phyloP scores from a whole-genome alignment of 2,329 filamentous ascomycete species.

The Orbilia ellipsospora region DNA sequence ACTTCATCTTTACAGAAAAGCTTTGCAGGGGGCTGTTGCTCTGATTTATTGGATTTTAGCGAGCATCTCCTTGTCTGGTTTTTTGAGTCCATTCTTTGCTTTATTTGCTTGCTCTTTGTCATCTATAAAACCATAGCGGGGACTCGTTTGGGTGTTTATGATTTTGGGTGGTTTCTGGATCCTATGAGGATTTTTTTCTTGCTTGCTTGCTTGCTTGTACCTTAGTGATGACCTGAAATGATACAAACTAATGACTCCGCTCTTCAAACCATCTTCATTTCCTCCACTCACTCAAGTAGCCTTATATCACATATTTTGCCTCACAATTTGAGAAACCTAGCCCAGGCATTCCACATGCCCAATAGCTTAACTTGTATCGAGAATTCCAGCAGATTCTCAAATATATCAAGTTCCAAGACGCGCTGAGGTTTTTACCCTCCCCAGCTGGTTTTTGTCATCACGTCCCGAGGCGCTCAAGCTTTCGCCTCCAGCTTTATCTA shows the following conservation, averaged over 20 bases:
- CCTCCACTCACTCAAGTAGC: conserved; percentile 4
- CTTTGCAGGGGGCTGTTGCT: conserved; percentile 31
- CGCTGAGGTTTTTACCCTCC: conserved; percentile 14
- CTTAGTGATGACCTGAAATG: conserved; percentile 40
- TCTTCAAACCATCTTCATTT: conserved; percentile 44
- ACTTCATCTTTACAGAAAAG: conserved; percentile 32
- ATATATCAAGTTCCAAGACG: conserved; percentile 7
- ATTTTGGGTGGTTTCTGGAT: conserved; percentile 32
- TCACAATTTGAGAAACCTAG: conserved; percentile 1
- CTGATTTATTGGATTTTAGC: conserved; percentile 48
- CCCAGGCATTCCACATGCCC: conserved; percentile 7
- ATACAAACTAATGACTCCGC: conserved; percentile 53
- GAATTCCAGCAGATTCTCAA: conserved; percentile 17
- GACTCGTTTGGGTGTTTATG: conserved; percentile 36
- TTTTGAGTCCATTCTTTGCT: conserved; percentile 11
- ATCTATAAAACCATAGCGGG: conserved; percentile 40
- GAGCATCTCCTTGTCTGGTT: conserved; percentile 33
- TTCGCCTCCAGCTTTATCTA: conserved; percentile 11
- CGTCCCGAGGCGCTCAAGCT: not conserved
- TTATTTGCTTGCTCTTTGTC: conserved; percentile 17
- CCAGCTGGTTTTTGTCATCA: conserved; percentile 10
- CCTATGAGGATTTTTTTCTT: conserved; percentile 6
- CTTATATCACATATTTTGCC: conserved; percentile 30
- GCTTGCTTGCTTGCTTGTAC: conserved; percentile 7
- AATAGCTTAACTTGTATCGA: conserved; percentile 5